Base-by-base conservation (phyloP, 805 yeast species). In the Kodamaea kaohsiungensis region DNA sequence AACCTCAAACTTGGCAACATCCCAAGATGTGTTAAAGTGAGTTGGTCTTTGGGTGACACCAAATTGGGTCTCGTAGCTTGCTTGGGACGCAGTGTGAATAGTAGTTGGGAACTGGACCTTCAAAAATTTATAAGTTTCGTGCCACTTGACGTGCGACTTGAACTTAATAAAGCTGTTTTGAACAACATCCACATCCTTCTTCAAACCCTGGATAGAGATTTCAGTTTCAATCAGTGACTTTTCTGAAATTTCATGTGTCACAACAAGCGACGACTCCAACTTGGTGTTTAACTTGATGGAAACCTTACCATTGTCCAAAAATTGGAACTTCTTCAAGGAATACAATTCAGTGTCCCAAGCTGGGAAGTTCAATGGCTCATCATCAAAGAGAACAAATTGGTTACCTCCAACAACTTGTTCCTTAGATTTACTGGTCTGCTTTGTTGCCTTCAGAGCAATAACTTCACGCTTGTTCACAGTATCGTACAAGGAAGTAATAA, bases 331-430 rank as follows among this genome's bases (percentile, higher is more conserved):
- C 62, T 87, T 90, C 54, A 90, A 80, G 0, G 97, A 89, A 66
- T 83, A 95, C 55, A 91, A 78, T 67, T 93, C 99, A 0, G 98
- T 93, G 67, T 93, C 99, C 99, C 99, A 93, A 1, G 98, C 98
- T 46, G 91, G 97, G 85, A 86, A 93, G 53, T 81, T 86, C 64
- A 90, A 76, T 8, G 99, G 99, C 58, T 90, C 88, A 67, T 95
- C 99, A 59, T 92, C 92, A 63, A 88, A 88, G 54, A 95, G 65
- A 1, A 91, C 84, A 59, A 84, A 85, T 68, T 89, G 96, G 63
- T 91, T 91, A 15, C 92, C 97, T 40, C 90, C 91, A 15, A 71
- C 56, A 9, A 46, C 47, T 33, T 55, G 57, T 13, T 49, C 53
- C 33, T 50, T 57, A 16, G 56, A 61, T 5, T 61, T 65, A 22